phyloP scores from a whole-genome alignment of 2,329 filamentous ascomycete genomes.

The Claviceps cyperi region DNA sequence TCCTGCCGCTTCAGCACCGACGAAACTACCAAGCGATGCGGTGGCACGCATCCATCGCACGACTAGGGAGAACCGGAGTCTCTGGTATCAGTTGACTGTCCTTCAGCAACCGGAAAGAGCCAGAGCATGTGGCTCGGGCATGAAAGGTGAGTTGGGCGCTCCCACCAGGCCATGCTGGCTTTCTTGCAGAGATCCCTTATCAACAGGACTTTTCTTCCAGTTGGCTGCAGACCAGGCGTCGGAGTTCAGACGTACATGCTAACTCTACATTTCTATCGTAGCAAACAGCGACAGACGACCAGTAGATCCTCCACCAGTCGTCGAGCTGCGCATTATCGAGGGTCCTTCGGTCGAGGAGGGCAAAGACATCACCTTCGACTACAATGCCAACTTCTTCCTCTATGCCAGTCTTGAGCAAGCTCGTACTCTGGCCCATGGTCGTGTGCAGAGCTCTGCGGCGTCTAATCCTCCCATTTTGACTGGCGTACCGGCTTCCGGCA shows the following conservation, averaged over 20 bases:
- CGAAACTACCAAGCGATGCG: slow-evolving; percentile 19
- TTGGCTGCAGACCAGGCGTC: not conserved
- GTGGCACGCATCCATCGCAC: slow-evolving; percentile 31
- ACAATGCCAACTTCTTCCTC: slow-evolving; percentile 96
- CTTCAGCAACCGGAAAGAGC: slow-evolving; percentile 92
- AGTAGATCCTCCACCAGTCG: slow-evolving; percentile 87
- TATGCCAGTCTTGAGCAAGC: slow-evolving; percentile 84
- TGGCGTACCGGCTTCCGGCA: slow-evolving; percentile 85
- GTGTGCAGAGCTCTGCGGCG: slow-evolving; percentile 52
- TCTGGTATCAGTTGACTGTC: slow-evolving; percentile 72
- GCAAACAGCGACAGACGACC: slow-evolving; percentile 60
- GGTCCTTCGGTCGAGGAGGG: slow-evolving; percentile 45
- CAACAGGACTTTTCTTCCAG: too few species aligned
- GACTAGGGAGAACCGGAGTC: slow-evolving; percentile 60
- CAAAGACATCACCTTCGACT: slow-evolving; percentile 69
- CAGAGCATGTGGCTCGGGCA: slow-evolving; percentile 85
- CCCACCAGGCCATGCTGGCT: not conserved
- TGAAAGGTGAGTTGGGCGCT: slow-evolving; percentile 57
- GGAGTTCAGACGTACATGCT: slow-evolving; percentile 4
- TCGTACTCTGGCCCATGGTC: slow-evolving; percentile 67
- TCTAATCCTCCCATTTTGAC: slow-evolving; percentile 73
- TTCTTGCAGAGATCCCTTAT: too few species aligned
- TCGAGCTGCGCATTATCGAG: slow-evolving; percentile 77
- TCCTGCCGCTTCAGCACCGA: slow-evolving; percentile 15
- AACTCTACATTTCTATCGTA: slow-evolving; percentile 10